Percentiles rank a stretch among this genome's conserved stretches.
These are phyloP conservation scores for Testicularia cyperi DNA, from an alignment of 1,284 basidiomycete genomes.

Conservation along the genomic window DNA sequence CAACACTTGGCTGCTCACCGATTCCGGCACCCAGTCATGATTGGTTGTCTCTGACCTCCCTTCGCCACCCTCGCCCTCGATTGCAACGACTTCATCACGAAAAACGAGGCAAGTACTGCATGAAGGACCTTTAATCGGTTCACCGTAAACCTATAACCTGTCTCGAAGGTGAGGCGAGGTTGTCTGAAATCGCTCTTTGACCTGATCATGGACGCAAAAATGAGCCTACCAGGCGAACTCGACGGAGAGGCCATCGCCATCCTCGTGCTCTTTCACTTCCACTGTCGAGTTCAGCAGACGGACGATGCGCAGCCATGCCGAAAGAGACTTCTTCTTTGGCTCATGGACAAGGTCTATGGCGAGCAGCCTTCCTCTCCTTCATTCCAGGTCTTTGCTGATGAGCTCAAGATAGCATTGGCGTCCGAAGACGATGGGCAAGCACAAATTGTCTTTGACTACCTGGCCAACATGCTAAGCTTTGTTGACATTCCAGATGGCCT, in stretches of 20 bases:
- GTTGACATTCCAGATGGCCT: slow-evolving; percentile 31
- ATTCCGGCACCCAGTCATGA: no score
- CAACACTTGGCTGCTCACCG: no score
- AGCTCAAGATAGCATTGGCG: slow-evolving; percentile 10
- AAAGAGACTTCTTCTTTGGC: slow-evolving; percentile 21
- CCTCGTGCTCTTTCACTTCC: slow-evolving; percentile 38
- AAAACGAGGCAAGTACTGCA: no score
- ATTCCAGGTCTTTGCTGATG: slow-evolving; percentile 9
- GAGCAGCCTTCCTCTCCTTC: slow-evolving; percentile 6
- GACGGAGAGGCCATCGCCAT: slow-evolving; percentile 34
- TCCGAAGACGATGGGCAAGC: slow-evolving; percentile 9
- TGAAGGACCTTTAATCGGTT: no score
- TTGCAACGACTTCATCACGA: no score
- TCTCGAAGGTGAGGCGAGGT: no score
- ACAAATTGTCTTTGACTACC: slow-evolving; percentile 28
- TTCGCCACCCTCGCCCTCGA: no score
- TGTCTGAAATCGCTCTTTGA: no score
- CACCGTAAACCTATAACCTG: no score
- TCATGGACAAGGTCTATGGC: slow-evolving; percentile 41
- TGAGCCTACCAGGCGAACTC: slow-evolving; percentile 33
- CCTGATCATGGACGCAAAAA: no score
- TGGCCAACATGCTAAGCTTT: slow-evolving; percentile 16
- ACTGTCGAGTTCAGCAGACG: slow-evolving; percentile 28
- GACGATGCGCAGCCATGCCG: slow-evolving; percentile 22
- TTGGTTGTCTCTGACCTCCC: no score